Percentiles rank a stretch among this genome's conserved stretches.
phyloP scores from a whole-genome alignment of 2,329 filamentous ascomycete species.

The Fusarium annulatum region DNA sequence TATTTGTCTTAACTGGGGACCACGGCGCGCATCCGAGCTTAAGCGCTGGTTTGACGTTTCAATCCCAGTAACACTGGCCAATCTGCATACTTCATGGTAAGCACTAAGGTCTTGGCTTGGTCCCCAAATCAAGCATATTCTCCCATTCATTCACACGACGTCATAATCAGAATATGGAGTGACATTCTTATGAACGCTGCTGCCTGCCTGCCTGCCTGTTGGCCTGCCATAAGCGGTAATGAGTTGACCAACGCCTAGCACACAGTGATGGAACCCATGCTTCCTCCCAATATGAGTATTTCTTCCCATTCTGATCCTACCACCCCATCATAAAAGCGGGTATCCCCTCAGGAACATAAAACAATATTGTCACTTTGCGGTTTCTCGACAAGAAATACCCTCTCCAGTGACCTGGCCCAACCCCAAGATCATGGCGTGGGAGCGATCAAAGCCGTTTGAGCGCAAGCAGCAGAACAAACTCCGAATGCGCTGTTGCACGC shows the following conservation, averaged over 20 bases:
- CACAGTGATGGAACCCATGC: background rate
- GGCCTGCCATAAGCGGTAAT: no score
- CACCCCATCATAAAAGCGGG: background rate
- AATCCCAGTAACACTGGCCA: rapidly evolving
- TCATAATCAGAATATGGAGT: background rate
- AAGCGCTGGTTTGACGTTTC: background rate
- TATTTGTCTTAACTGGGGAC: background rate
- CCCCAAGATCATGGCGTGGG: background rate
- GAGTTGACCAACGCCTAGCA: background rate
- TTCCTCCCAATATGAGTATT: no score
- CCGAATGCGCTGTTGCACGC: constrained; percentile 7
- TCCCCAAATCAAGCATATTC: background rate
- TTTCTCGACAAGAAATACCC: rapidly evolving
- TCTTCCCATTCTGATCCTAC: no score
- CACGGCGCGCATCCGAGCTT: background rate
- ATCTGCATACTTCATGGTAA: background rate
- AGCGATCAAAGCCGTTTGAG: background rate
- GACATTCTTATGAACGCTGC: background rate
- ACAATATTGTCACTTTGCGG: rapidly evolving
- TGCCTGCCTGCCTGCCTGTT: background rate
- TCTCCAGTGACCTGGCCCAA: background rate
- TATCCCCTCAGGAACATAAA: no score
- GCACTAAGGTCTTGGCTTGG: background rate
- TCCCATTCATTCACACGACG: background rate
- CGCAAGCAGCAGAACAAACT: constrained; percentile 1